phyloP scores from a whole-genome alignment of 805 yeast genomes.

The Priceomyces carsonii region DNA sequence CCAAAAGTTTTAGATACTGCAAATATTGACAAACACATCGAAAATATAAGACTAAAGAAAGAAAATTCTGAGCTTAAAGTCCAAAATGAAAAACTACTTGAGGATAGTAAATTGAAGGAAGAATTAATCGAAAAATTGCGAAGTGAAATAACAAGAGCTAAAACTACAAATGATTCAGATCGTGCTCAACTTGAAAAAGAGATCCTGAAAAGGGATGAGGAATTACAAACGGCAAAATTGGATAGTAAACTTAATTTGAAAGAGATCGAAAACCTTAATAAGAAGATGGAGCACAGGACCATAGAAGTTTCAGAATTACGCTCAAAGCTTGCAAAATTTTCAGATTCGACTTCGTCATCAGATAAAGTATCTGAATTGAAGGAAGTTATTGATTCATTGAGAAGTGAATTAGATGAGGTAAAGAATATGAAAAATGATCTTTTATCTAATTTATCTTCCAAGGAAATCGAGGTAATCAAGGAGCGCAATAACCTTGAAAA shows the following conservation, averaged over 20 bases:
- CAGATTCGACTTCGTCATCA: conserved; percentile 12
- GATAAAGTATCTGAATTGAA: conserved; percentile 16
- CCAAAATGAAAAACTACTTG: conserved; percentile 11
- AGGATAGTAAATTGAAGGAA: conserved; percentile 10
- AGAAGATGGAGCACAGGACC: conserved; percentile 13
- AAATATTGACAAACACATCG: conserved; percentile 43
- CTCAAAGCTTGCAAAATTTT: conserved; percentile 11
- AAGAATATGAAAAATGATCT: conserved; percentile 57
- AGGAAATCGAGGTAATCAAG: conserved; percentile 57
- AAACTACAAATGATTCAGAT: conserved; percentile 5
- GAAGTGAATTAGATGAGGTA: conserved; percentile 22
- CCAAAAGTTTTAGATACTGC: conserved; percentile 34
- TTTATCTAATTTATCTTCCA: conserved; percentile 64
- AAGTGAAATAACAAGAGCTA: conserved; percentile 10
- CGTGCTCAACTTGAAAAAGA: conserved; percentile 1
- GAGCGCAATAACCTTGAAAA: conserved; percentile 53
- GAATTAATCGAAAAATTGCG: conserved; percentile 8
- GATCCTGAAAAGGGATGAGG: conserved; percentile 8
- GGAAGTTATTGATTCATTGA: conserved; percentile 11
- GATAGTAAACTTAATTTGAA: conserved; percentile 10
- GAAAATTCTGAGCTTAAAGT: conserved; percentile 23
- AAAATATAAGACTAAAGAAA: conserved; percentile 37
- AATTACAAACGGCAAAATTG: conserved; percentile 10
- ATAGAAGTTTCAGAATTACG: conserved; percentile 15
- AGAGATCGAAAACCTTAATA: conserved; percentile 12